phyloP scores from a whole-genome alignment of 495 filamentous ascomycete genomes.

The Aspergillus haitiensis region DNA sequence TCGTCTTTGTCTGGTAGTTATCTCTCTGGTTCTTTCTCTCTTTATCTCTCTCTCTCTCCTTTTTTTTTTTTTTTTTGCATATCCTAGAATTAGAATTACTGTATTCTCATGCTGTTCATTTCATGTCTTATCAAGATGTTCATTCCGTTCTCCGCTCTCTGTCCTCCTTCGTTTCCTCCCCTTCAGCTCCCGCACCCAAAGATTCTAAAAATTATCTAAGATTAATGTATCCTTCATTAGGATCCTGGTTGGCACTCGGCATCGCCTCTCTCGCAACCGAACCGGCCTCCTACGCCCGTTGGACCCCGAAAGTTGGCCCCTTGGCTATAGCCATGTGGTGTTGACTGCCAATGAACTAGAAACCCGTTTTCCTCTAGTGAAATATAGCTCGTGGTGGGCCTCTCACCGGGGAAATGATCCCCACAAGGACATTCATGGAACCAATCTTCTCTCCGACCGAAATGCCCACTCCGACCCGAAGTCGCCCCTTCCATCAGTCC shows the following conservation, averaged over 20 bases:
- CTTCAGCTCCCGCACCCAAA: too few relatives aligned
- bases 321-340: slow-evolving; percentile 6
- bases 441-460: neutral
- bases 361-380: slow-evolving; percentile 80
- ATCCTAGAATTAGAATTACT: too few relatives aligned
- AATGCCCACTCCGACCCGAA: neutral
- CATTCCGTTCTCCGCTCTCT: too few relatives aligned
- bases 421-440: neutral
- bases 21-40: neutral
- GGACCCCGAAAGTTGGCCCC: slow-evolving; percentile 20
- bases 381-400: slow-evolving; percentile 84
- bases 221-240: slow-evolving; percentile 17
- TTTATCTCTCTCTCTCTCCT: neutral
- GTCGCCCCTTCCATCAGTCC: neutral
- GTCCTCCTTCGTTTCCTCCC: too few relatives aligned
- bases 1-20: slow-evolving; percentile 19
- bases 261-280: slow-evolving; percentile 8
- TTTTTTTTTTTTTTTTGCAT: neutral
- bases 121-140: too few relatives aligned
- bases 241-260: slow-evolving; percentile 20
- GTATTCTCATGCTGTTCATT: too few relatives aligned
- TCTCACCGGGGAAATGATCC: neutral
- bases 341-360: slow-evolving; percentile 63
- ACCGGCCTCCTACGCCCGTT: neutral
- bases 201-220: slow-evolving; percentile 3